phyloP scores from a whole-genome alignment of 2,329 filamentous ascomycete species.

The Aspergillus ruber region DNA sequence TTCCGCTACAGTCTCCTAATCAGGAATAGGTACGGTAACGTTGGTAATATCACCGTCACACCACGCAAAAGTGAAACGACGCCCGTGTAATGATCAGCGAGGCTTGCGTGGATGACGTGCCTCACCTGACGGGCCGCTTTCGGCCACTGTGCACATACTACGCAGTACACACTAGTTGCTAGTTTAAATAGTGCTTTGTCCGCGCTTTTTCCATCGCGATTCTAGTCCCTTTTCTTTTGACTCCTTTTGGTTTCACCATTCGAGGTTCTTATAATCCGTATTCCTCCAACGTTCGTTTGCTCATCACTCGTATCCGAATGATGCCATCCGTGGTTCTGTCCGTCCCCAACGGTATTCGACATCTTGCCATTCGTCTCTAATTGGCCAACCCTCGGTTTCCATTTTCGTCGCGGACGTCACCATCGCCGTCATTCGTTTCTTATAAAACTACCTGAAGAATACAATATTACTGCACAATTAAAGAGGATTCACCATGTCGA shows the following conservation, averaged over 20 bases:
- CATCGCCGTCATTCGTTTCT: background rate
- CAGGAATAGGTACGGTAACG: background rate
- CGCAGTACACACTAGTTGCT: background rate
- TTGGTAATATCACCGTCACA: background rate
- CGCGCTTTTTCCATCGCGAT: background rate
- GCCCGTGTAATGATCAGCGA: conserved; percentile 11
- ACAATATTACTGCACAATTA: background rate
- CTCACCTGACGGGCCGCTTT: conserved; percentile 7
- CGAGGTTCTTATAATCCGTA: background rate
- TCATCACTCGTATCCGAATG: conserved; percentile 6
- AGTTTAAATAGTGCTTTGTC: background rate
- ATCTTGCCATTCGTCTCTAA: background rate
- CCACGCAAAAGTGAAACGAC: background rate
- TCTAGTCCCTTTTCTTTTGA: no score
- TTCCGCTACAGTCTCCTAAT: no score
- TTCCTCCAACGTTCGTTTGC: background rate
- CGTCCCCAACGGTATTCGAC: conserved; percentile 3
- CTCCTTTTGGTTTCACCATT: no score
- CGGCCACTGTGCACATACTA: conserved; percentile 3
- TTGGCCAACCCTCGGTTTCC: background rate
- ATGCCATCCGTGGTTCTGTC: conserved; percentile 17
- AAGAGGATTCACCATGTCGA: conserved; percentile 3
- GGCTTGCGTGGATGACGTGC: conserved; percentile 21
- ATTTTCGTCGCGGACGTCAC: background rate
- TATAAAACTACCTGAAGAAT: background rate